Evolutionary conservation across 495 filamentous ascomycete genomes (phyloP).

Genomic region (Peziza echinospora): DNA sequence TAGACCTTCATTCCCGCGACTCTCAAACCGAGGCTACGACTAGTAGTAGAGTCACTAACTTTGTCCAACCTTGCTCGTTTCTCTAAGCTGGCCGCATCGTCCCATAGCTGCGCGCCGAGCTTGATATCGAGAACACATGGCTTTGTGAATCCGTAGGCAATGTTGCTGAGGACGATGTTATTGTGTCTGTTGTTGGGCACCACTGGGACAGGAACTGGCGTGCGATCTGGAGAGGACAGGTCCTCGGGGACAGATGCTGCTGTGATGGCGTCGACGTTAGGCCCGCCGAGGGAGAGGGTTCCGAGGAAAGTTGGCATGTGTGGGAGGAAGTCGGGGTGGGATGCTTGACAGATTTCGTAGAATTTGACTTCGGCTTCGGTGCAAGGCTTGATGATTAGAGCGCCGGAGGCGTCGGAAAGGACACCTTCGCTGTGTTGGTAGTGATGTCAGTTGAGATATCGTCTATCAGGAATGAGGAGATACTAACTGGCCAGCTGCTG

Average conservation of each 20-base stretch:
- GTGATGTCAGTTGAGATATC: background rate
- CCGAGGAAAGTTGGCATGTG: conserved; percentile 76
- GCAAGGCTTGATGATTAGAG: conserved; percentile 87
- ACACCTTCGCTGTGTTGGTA: conserved; percentile 56
- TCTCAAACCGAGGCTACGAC: conserved; percentile 57
- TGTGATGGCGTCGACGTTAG: conserved; percentile 16
- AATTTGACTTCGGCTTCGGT: conserved; percentile 70
- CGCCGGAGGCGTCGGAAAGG: conserved; percentile 61
- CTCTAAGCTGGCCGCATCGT: conserved; percentile 50
- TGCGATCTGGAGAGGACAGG: background rate
- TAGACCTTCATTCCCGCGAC: conserved; percentile 90
- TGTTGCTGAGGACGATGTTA: conserved; percentile 68
- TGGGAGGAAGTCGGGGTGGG: conserved; percentile 48
- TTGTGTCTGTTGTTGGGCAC: conserved; percentile 6
- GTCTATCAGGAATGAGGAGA: conserved; percentile 2
- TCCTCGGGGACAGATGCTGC: conserved; percentile 3
- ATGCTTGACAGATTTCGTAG: conserved; percentile 49
- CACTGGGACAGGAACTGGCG: background rate
- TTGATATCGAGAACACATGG: conserved; percentile 95
- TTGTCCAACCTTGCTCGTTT: conserved; percentile 66
- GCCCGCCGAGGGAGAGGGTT: conserved; percentile 32
- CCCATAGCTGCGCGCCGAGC: conserved; percentile 70
- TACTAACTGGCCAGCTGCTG: conserved; percentile 72
- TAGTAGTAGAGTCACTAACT: conserved; percentile 58
- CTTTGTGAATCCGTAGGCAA: conserved; percentile 55